Evolutionary conservation across 2,329 filamentous ascomycete species (phyloP), one percentile per base, ranked within the genome.

Genomic region (Neonectria ditissima): DNA sequence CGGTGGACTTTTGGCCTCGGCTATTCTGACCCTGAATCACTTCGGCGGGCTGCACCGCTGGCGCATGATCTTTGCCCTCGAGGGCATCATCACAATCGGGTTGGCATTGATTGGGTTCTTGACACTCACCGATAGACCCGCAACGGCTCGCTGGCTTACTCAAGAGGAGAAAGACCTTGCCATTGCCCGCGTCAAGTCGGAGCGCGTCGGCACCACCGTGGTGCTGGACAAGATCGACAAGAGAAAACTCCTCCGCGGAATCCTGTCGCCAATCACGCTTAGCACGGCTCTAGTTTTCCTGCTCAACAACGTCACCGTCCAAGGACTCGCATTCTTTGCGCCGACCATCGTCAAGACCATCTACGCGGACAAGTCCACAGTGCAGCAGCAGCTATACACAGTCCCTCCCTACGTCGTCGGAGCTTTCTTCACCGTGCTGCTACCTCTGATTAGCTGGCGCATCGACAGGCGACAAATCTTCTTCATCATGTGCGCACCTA

Each of bases 401-500:
- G 91, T 92, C 0, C 91, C 91, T 0, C 90, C 90, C 0, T 93
- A 92, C 70, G 77, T 89, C 0, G 86, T 92, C 0, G 91, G 90
- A 0, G 89, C 84, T 0, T 87, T 92, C 74, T 91, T 91, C 76
- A 89, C 87, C 0, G 60, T 92, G 0, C 73, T 88, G 0, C 79
- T 92, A 53, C 89, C 89, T 0, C 86, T 85, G 59, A 74, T 90
- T 5, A 87, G 85, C 73, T 91, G 87, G 84, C 83, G 85, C 13
- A 79, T 84, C 59, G 89, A 92, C 71, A 79, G 78, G 1, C 84
- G 90, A 9, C 82, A 86, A 39, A 80, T 90, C 47, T 88, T 91
- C 75, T 84, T 92, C 72, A 83, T 90, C 50, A 59, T 83, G 11
- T 82, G 82, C 1, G 84, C 89, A 0, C 89, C 90, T 0, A 74